A percentile compares a stretch with the other conserved stretches of the same genome.
phyloP scores from a whole-genome alignment of 257 asterid genomes.

The Verbena officinalis region DNA sequence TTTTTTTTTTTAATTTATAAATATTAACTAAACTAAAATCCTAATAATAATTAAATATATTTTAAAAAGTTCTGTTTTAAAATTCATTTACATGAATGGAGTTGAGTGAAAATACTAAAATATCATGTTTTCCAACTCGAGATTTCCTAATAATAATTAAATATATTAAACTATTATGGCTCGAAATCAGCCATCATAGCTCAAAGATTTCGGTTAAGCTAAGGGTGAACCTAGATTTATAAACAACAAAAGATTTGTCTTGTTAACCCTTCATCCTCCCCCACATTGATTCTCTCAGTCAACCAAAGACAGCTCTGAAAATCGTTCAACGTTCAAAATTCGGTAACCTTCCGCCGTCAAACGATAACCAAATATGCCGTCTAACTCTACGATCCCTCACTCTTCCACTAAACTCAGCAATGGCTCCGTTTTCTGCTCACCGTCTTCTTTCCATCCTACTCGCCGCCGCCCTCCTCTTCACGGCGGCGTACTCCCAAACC shows the following conservation, averaged over 20 bases:
- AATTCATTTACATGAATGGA: no score
- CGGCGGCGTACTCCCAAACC: slow-evolving; percentile 37
- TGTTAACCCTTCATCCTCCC: neutral
- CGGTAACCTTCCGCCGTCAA: slow-evolving; percentile 20
- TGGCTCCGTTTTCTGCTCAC: slow-evolving; percentile 26
- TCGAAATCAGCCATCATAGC: no score
- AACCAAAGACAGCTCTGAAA: slow-evolving; percentile 33
- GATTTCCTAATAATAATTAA: no score
- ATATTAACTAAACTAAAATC: no score
- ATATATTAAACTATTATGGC: no score
- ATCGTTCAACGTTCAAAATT: slow-evolving; percentile 32
- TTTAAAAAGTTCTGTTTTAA: no score
- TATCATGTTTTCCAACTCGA: no score
- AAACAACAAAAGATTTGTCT: neutral
- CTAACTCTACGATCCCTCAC: slow-evolving; percentile 19
- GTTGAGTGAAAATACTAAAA: no score
- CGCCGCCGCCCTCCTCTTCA: slow-evolving; percentile 31
- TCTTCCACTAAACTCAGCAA: neutral
- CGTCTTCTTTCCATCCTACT: slow-evolving; percentile 28
- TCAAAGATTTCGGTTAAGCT: no score
- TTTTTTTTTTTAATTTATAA: no score
- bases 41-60: no score
- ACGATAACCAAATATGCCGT: slow-evolving; percentile 26
- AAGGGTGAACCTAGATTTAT: no score
- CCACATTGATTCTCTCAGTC: slow-evolving; percentile 24